Evolutionary conservation across 164 flowering plant genomes (phyloP).

Genomic region (Annona squamosa): DNA sequence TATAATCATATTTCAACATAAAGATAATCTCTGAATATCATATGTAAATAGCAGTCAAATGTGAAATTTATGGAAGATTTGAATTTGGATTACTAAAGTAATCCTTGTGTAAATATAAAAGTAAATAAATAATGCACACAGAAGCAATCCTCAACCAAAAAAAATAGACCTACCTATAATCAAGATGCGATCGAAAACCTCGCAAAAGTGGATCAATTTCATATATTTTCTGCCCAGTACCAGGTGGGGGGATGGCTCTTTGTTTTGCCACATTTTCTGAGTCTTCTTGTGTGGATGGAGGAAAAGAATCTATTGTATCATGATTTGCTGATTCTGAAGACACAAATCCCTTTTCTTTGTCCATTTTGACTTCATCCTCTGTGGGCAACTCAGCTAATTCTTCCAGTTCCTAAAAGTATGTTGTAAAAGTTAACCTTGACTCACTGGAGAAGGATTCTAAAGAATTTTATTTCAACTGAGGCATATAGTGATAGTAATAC

Average conservation of each 20-base stretch:
- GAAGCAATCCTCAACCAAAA: neutral
- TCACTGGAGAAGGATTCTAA: neutral
- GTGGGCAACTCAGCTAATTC: slow-evolving; percentile 15
- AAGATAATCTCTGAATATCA: too few relatives aligned
- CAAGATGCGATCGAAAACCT: slow-evolving; percentile 57
- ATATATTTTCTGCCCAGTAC: slow-evolving; percentile 70
- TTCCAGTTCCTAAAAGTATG: slow-evolving; percentile 28
- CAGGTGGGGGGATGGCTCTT: slow-evolving; percentile 69
- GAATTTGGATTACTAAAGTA: too few relatives aligned
- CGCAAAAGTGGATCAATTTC: slow-evolving; percentile 68
- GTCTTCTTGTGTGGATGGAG: slow-evolving; percentile 15
- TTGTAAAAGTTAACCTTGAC: neutral
- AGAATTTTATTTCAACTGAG: neutral
- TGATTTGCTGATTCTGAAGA: slow-evolving; percentile 10
- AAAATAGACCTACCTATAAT: slow-evolving; percentile 50
- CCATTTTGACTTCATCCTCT: slow-evolving; percentile 21
- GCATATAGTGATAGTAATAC: neutral
- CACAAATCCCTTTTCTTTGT: slow-evolving; percentile 9
- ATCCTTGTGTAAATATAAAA: too few relatives aligned
- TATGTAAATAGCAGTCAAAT: too few relatives aligned
- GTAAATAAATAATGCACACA: neutral
- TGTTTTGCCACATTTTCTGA: slow-evolving; percentile 22
- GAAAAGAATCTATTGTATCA: slow-evolving; percentile 18
- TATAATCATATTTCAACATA: too few relatives aligned
- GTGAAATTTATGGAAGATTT: too few relatives aligned